Evolutionary conservation across 345 rosid genomes (phyloP).

Genomic region (Eucalyptus regnans): DNA sequence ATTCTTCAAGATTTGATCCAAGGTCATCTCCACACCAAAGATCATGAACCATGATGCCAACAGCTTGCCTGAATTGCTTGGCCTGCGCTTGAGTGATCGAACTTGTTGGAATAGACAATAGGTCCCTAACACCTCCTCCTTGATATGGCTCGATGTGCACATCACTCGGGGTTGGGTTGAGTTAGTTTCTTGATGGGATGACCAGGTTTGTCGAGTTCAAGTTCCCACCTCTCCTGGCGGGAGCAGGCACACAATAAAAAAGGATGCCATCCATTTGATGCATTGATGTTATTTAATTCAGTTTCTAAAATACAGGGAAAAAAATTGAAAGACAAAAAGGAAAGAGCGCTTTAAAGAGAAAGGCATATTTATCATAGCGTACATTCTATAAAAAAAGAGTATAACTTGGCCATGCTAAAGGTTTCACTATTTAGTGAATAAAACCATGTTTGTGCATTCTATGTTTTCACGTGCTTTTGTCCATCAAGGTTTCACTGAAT

Average conservation of each 20-base stretch:
- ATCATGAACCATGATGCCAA: too few relatives aligned
- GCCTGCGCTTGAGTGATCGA: too few relatives aligned
- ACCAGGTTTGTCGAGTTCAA: background rate
- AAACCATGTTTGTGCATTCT: background rate
- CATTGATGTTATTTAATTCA: background rate
- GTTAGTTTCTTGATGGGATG: background rate
- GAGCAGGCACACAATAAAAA: background rate
- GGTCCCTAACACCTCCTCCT: too few relatives aligned
- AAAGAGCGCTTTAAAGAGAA: background rate
- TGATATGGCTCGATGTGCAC: too few relatives aligned
- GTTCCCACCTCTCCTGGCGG: background rate
- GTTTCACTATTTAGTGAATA: background rate
- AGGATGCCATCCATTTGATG: background rate
- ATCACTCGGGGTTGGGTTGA: background rate
- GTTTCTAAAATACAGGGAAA: background rate
- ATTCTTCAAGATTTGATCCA: too few relatives aligned
- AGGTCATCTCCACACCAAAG: too few relatives aligned
- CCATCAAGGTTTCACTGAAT: too few relatives aligned
- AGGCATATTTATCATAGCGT: background rate
- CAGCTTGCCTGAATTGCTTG: too few relatives aligned
- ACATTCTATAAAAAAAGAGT: background rate
- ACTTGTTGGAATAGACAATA: too few relatives aligned
- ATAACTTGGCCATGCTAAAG: background rate
- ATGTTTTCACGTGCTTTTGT: too few relatives aligned
- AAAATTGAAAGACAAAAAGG: background rate